phyloP scores from a whole-genome alignment of 352 stramenopile species.

The Globisporangium spinosum region DNA sequence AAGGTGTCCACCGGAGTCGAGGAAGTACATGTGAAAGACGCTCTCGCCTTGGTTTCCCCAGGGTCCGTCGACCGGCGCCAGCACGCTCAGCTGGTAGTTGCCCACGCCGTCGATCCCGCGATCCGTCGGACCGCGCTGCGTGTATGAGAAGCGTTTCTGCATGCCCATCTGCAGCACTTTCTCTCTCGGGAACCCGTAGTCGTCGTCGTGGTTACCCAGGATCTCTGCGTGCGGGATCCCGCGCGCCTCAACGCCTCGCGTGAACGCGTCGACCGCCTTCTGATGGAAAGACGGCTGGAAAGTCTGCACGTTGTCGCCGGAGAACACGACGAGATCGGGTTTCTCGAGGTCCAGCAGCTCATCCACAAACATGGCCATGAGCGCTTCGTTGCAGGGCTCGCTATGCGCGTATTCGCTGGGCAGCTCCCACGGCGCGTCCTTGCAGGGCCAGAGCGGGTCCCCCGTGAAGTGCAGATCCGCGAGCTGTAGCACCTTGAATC shows the following conservation, averaged over 20 bases:
- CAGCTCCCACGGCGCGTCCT: too few species aligned
- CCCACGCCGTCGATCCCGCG: slow-evolving; percentile 45
- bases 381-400: slow-evolving; percentile 28
- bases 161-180: slow-evolving; percentile 36
- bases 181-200: slow-evolving; percentile 36
- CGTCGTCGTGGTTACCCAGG: slow-evolving; percentile 68
- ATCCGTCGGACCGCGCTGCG: slow-evolving; percentile 35
- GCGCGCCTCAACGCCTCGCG: slow-evolving; percentile 30
- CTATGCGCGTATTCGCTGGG: neutral
- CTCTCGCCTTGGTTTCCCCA: slow-evolving; percentile 31
- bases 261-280: slow-evolving; percentile 39
- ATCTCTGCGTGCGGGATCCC: slow-evolving; percentile 55
- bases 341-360: slow-evolving; percentile 54
- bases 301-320: slow-evolving; percentile 57
- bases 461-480: too few species aligned
- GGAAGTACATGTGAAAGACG: slow-evolving; percentile 72
- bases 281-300: slow-evolving; percentile 22
- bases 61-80: slow-evolving; percentile 31
- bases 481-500: too few species aligned
- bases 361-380: slow-evolving; percentile 49
- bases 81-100: slow-evolving; percentile 40
- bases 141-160: slow-evolving; percentile 38
- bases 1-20: slow-evolving; percentile 46
- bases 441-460: too few species aligned
- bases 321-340: slow-evolving; percentile 65